These are phyloP conservation scores for Xylariaceae sp. DNA, from an alignment of 2,329 filamentous ascomycete species.

Conservation along the genomic window DNA sequence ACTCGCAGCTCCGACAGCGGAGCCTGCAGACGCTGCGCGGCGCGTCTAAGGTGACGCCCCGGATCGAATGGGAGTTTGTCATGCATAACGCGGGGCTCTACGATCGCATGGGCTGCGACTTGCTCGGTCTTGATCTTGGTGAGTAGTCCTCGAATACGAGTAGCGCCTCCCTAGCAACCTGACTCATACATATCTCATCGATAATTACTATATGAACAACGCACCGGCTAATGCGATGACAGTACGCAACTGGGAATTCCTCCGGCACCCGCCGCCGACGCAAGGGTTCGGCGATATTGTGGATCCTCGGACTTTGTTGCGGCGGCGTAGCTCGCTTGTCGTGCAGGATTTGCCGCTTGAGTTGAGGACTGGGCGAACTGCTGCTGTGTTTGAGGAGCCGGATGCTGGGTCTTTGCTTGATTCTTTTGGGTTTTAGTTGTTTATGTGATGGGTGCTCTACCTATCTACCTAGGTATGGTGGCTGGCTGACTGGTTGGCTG, in stretches of 20 bases:
- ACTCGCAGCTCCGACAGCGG: slow-evolving; percentile 77
- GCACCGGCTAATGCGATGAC: not conserved
- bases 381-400: slow-evolving; percentile 76
- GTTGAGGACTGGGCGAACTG: slow-evolving; percentile 39
- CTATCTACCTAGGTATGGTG: no score
- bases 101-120: slow-evolving; percentile 87
- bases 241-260: slow-evolving; percentile 80
- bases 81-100: slow-evolving; percentile 80
- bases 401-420: slow-evolving; percentile 83
- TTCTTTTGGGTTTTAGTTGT: slow-evolving; percentile 76
- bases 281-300: slow-evolving; percentile 43
- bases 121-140: slow-evolving; percentile 82
- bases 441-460: not conserved
- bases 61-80: slow-evolving; percentile 83
- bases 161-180: slow-evolving; percentile 27
- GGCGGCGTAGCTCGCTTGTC: slow-evolving; percentile 70
- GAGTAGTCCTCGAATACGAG: no score
- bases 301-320: slow-evolving; percentile 64
- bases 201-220: not conserved
- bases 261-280: slow-evolving; percentile 41
- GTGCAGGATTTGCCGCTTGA: slow-evolving; percentile 64
- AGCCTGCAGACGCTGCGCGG: slow-evolving; percentile 79
- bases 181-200: not conserved
- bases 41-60: slow-evolving; percentile 74
- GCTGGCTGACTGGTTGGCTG: no score